These are phyloP conservation scores for Eucalyptus viminalis DNA, from an alignment of 345 rosid genomes.

Conservation along the genomic window DNA sequence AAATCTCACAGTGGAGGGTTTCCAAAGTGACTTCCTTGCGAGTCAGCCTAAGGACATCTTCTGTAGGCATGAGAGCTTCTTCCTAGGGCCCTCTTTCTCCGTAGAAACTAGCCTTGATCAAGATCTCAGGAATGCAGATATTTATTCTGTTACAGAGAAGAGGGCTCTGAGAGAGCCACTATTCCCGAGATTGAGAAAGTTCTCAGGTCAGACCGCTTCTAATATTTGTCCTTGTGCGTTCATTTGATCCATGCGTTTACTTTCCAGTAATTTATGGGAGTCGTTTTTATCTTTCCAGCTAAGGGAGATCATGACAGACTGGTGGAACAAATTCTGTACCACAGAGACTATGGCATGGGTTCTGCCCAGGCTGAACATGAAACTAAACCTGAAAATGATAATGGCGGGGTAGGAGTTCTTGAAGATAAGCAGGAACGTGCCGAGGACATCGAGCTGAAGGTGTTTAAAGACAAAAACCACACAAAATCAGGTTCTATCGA, in stretches of 20 bases:
- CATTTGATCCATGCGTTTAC: neutral
- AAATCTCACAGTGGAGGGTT: conserved; percentile 44
- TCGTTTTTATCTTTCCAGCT: conserved; percentile 4
- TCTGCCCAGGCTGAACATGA: conserved; percentile 1
- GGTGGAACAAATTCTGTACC: conserved; percentile 3
- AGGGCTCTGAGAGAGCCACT: neutral
- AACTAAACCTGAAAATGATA: neutral
- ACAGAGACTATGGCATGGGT: neutral
- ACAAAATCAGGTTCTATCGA: conserved; percentile 1
- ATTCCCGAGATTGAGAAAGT: neutral
- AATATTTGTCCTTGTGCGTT: neutral
- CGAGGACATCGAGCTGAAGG: neutral
- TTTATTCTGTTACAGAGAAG: neutral
- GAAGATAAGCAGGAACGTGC: neutral
- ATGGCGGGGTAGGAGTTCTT: neutral
- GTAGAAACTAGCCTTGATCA: conserved; percentile 16
- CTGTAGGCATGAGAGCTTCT: conserved; percentile 77
- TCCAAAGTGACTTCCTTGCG: conserved; percentile 48
- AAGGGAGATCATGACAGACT: conserved; percentile 17
- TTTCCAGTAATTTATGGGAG: neutral
- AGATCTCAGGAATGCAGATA: neutral
- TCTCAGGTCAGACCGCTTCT: conserved; percentile 2
- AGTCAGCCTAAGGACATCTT: conserved; percentile 38
- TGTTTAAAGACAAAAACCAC: conserved; percentile 1
- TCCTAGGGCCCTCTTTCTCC: conserved; percentile 14